Base-by-base conservation (phyloP, 768 basidiomycete species). In the Xerocomellus chrysenteron region DNA sequence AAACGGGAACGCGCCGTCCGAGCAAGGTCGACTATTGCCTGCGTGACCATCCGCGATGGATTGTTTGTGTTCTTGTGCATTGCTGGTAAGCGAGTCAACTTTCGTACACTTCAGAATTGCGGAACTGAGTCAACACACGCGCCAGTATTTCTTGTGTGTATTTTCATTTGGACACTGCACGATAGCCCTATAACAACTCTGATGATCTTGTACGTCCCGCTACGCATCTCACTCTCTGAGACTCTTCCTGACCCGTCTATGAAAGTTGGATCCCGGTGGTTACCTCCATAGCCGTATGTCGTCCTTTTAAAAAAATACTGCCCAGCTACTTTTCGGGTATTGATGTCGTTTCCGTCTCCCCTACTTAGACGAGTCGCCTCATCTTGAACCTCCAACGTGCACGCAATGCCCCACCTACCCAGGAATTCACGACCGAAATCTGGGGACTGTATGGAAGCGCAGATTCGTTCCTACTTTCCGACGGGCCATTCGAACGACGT, bases 21-120 rank as follows among this genome's bases (percentile, higher is more conserved):
- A 45, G 17, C 26, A 11, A 49, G 55, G 30, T 14, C 35, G 9
- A 47, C 43, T 8, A 41, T 64, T 30, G 57, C 56, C 11, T 67
- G 54, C 14, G 39, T 65, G 1, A 70, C 68, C 12, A 63, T 68
- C n/a, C 61, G 68, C 3, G 68, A 68, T 30, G 64, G 68, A 30
- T 4, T 61, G 2, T 5, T 61, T 2, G 58, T 54, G 8, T 68
- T 70, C 6, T 5, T 16, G 4, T 57, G 44, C 10, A 9, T 68
- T 17, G 17, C 21, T 21, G 54, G 67, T 68, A 21, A 67, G 67
- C 16, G 2, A 32, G 3, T 11, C 17, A 11, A 13, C 2, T 44
- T 24, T 32, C 36, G 0, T 35, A 3, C 13, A 0, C 3, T 10
- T 16, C 21, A 2, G 41, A 19, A 11, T 46, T 16, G 36, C 17